phyloP scores from a whole-genome alignment of 179 eudicot species.

The Vitellaria paradoxa region DNA sequence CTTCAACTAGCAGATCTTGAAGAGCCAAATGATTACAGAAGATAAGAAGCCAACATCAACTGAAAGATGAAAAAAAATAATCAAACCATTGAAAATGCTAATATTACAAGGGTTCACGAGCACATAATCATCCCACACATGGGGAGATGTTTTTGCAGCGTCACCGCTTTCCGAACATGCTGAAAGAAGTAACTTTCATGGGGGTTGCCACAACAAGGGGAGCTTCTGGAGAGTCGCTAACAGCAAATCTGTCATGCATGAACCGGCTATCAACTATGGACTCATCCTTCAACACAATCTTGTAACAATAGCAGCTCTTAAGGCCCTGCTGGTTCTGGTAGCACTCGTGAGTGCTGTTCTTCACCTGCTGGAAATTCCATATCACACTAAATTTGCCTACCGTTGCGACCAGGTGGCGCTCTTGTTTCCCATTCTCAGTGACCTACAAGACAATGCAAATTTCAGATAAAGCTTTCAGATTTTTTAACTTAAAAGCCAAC shows the following conservation, averaged over 20 bases:
- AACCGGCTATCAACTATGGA: slow-evolving; percentile 92
- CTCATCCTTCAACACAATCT: slow-evolving; percentile 67
- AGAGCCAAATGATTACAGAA: too few species aligned
- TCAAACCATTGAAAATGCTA: background rate
- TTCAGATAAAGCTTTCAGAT: background rate
- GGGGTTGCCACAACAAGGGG: slow-evolving; percentile 36
- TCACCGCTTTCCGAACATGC: slow-evolving; percentile 51
- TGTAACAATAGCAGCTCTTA: slow-evolving; percentile 40
- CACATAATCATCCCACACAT: background rate
- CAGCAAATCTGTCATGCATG: slow-evolving; percentile 84
- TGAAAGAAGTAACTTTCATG: slow-evolving; percentile 82
- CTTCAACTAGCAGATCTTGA: too few species aligned
- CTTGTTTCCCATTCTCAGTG: slow-evolving; percentile 87
- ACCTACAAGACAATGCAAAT: slow-evolving; percentile 43
- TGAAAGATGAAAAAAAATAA: background rate
- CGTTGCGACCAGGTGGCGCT: slow-evolving; percentile 80
- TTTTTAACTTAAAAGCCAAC: too few species aligned
- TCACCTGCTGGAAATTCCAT: slow-evolving; percentile 83
- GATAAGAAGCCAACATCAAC: background rate
- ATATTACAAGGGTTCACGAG: background rate
- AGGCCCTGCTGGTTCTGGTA: slow-evolving; percentile 79
- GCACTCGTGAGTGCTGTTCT: slow-evolving; percentile 80
- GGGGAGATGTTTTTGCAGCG: background rate
- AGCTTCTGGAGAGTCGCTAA: slow-evolving; percentile 73
- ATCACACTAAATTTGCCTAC: slow-evolving; percentile 40